Conservation (phyloP, 2,329 filamentous ascomycete species). For the Arthrobotrys sinensis region DNA sequence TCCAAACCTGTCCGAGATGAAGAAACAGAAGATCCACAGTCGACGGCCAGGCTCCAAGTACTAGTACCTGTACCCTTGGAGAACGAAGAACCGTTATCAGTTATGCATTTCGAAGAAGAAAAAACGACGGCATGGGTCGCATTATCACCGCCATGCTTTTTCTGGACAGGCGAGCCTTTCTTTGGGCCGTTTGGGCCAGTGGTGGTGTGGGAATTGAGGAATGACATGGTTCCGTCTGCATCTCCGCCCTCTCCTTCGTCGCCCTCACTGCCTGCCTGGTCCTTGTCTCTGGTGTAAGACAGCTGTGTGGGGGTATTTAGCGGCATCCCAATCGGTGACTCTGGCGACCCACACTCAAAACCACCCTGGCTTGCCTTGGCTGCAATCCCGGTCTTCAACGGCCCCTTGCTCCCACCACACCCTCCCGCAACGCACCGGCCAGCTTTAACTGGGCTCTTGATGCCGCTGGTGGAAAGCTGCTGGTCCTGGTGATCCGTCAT, state of each 20-base stretch:
- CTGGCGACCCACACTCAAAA: slow-evolving; percentile 41
- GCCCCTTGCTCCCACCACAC: slow-evolving; percentile 44
- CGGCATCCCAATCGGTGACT: slow-evolving; percentile 57
- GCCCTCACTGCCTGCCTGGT: slow-evolving; percentile 44
- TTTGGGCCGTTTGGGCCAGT: slow-evolving; percentile 1
- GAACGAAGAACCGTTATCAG: slow-evolving; percentile 59
- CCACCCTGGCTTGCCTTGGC: slow-evolving; percentile 42
- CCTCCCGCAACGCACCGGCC: slow-evolving; percentile 49
- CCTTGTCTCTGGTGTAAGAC: slow-evolving; percentile 46
- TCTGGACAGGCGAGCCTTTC: slow-evolving; percentile 42
- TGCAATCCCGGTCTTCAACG: slow-evolving; percentile 31
- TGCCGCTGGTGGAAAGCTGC: slow-evolving; percentile 3
- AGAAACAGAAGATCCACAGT: slow-evolving; percentile 46
- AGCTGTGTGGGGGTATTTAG: slow-evolving; percentile 47
- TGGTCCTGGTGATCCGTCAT: slow-evolving; percentile 33
- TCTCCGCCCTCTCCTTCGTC: slow-evolving; percentile 41
- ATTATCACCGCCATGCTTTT: slow-evolving; percentile 51
- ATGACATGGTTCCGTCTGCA: slow-evolving; percentile 34
- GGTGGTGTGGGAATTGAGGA: slow-evolving; percentile 44
- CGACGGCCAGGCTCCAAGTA: slow-evolving; percentile 35
- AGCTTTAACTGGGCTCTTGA: neutral
- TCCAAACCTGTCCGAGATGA: slow-evolving; percentile 52
- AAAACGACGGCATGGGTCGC: slow-evolving; percentile 53
- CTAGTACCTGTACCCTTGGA: slow-evolving; percentile 37
- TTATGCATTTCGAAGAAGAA: slow-evolving; percentile 55